Conservation (phyloP, 345 rosid species). For the Gossypium herbaceum region DNA sequence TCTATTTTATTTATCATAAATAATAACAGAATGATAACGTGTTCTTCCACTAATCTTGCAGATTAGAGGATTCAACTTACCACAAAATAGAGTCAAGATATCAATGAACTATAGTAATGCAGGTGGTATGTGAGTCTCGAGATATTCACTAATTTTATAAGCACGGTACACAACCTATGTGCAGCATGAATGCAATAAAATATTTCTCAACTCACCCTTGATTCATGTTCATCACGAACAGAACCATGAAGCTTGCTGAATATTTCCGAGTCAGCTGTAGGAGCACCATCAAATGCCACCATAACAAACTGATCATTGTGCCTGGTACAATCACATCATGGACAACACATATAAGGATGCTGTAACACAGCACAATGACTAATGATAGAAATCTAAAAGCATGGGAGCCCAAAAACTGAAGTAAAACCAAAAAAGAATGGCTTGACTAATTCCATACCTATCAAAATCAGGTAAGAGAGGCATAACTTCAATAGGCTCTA, state of each 20-base stretch:
- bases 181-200: neutral
- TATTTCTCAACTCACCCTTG: constrained; percentile 51
- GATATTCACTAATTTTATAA: neutral
- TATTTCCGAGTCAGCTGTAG: constrained; percentile 79
- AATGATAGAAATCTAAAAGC: neutral
- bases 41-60: neutral
- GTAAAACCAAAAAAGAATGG: constrained; percentile 18
- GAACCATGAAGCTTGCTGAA: constrained; percentile 65
- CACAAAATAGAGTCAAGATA: neutral
- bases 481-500: constrained; percentile 67
- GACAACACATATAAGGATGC: constrained; percentile 17
- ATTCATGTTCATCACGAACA: constrained; percentile 74
- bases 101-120: neutral
- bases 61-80: constrained; percentile 6
- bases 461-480: constrained; percentile 89
- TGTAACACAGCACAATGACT: constrained; percentile 5
- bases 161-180: neutral
- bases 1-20: neutral
- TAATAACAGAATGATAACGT: neutral
- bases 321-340: constrained; percentile 43
- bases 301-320: constrained; percentile 69
- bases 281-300: constrained; percentile 78
- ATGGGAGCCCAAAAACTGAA: neutral
- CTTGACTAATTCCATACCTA: constrained; percentile 45
- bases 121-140: neutral